These are phyloP conservation scores for thale cress (Arabidopsis thaliana) DNA, from an alignment of 345 rosid genomes.

Conservation along the genomic window TAIR10.1 NC_003070.9:9447001-9447500, in stretches of 20 bases:
- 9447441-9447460: constrained; percentile 61
- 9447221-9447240: constrained; percentile 49
- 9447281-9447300: constrained; percentile 47
- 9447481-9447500: constrained; percentile 75
- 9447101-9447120: constrained; percentile 48
- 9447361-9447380: constrained; percentile 52
- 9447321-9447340: constrained; percentile 45
- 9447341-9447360: constrained; percentile 49
- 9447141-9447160: constrained; percentile 44
- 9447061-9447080: constrained; percentile 57
- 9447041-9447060: constrained; percentile 53
- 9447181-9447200: constrained; percentile 46
- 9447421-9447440: constrained; percentile 65
- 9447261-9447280: constrained; percentile 48
- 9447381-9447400: constrained; percentile 63
- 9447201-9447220: constrained; percentile 40
- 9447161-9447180: constrained; percentile 46
- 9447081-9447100: constrained; percentile 50
- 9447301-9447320: constrained; percentile 49
- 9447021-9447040: constrained; percentile 61
- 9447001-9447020: constrained; percentile 50
- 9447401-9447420: constrained; percentile 64
- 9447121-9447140: constrained; percentile 54
- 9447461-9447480: constrained; percentile 65
- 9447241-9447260: constrained; percentile 50